Percentiles rank a stretch among this genome's conserved stretches.
Conservation (phyloP, 768 basidiomycete genomes). For the Phanerochaete sordida region DNA sequence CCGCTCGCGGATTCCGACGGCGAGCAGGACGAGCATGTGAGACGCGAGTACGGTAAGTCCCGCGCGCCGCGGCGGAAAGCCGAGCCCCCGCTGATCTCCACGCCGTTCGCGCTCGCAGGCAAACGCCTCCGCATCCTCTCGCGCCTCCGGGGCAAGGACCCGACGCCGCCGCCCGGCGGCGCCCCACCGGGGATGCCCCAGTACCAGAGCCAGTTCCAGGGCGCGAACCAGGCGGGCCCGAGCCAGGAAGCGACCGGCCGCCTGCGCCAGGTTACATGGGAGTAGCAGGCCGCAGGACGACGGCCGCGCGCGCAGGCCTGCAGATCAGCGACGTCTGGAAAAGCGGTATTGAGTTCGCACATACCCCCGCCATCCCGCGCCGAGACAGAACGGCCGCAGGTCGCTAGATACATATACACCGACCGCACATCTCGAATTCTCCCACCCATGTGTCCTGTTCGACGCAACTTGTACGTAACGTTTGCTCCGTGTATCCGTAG, state of each 20-base stretch:
- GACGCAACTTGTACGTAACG: neutral
- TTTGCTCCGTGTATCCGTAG: neutral
- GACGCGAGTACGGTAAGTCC: constrained; percentile 62
- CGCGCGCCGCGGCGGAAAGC: neutral
- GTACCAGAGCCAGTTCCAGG: constrained; percentile 10
- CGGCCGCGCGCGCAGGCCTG: too few relatives aligned
- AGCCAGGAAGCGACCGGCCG: constrained; percentile 18
- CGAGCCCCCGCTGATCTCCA: neutral
- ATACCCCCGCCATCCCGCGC: neutral
- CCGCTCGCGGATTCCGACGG: constrained; percentile 73
- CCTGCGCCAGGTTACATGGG: constrained; percentile 24
- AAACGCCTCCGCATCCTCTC: constrained; percentile 39
- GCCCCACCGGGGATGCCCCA: constrained; percentile 14
- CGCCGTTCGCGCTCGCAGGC: constrained; percentile 25
- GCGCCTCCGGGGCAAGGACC: constrained; percentile 47
- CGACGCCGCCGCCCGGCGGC: constrained; percentile 39
- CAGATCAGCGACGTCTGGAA: too few relatives aligned
- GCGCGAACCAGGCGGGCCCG: constrained; percentile 7
- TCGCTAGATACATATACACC: neutral
- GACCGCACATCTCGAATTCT: neutral
- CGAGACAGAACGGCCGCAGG: neutral
- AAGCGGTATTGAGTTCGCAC: neutral
- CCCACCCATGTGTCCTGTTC: neutral
- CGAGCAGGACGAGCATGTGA: constrained; percentile 62
- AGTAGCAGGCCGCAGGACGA: neutral